Conservation (phyloP, 306 rosid species). For the Vigna radiata region DNA sequence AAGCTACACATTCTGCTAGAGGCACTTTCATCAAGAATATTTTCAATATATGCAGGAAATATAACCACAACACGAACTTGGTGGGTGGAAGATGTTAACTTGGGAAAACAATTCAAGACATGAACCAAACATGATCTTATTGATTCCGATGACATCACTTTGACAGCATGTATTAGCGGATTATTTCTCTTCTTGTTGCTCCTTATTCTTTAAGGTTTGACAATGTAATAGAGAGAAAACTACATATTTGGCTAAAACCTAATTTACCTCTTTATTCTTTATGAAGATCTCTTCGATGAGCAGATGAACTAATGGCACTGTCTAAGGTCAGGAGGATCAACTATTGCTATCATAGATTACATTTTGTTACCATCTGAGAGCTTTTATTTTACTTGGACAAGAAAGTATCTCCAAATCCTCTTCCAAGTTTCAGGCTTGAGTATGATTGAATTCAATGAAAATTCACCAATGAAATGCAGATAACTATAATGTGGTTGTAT, state of each 20-base stretch:
- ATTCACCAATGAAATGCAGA: slow-evolving; percentile 16
- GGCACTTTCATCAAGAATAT: slow-evolving; percentile 3
- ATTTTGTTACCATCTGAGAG: slow-evolving; percentile 23
- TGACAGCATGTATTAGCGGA: slow-evolving; percentile 37
- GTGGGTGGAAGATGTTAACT: slow-evolving; percentile 24
- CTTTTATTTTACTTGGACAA: slow-evolving; percentile 23
- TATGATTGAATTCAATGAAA: slow-evolving; percentile 28
- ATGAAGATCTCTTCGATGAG: slow-evolving; percentile 5
- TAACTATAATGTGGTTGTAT: slow-evolving; percentile 45
- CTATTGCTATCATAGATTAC: slow-evolving; percentile 4
- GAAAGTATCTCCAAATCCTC: slow-evolving; percentile 35
- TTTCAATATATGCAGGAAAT: background rate
- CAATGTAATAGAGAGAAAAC: slow-evolving; percentile 24
- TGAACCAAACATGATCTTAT: slow-evolving; percentile 31
- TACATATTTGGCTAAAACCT: slow-evolving; percentile 26
- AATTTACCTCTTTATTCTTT: background rate
- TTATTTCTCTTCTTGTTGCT: slow-evolving; percentile 3
- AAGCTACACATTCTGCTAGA: slow-evolving; percentile 8
- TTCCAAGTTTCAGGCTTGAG: slow-evolving; percentile 15
- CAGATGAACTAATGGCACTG: background rate
- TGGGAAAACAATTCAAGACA: slow-evolving; percentile 12
- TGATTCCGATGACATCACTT: slow-evolving; percentile 25
- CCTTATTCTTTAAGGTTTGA: slow-evolving; percentile 22
- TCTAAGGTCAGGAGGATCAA: slow-evolving; percentile 15
- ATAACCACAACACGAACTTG: slow-evolving; percentile 11